Evolutionary conservation across 2,329 filamentous ascomycete species (phyloP).

Genomic region (Cladosporium sp.): DNA sequence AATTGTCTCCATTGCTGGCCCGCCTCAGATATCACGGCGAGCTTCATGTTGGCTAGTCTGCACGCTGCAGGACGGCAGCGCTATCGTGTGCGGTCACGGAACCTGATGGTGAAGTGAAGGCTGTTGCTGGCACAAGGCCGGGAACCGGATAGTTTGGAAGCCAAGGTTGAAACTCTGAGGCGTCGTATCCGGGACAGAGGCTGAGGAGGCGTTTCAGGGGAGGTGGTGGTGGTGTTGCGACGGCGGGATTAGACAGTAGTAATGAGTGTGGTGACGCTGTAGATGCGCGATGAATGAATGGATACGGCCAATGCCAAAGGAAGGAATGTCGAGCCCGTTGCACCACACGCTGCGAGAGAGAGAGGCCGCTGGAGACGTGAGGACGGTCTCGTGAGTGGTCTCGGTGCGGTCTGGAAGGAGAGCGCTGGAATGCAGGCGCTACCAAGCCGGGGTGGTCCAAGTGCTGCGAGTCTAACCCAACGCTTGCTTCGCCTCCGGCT

Average conservation of each 20-base stretch:
- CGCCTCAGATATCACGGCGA: slow-evolving; percentile 12
- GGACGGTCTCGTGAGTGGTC: neutral
- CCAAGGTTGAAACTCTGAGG: slow-evolving; percentile 4
- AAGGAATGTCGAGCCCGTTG: neutral
- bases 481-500: neutral
- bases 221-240: neutral
- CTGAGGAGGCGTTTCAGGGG: slow-evolving; percentile 8
- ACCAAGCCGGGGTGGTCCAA: neutral
- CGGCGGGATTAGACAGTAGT: slow-evolving; percentile 3
- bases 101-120: neutral
- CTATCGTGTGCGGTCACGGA: neutral
- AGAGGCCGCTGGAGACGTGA: slow-evolving; percentile 1
- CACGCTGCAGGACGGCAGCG: neutral
- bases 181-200: neutral
- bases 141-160: neutral
- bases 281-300: slow-evolving; percentile 15
- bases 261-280: slow-evolving; percentile 13
- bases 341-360: neutral
- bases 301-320: slow-evolving; percentile 16
- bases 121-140: slow-evolving; percentile 3
- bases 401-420: slow-evolving; percentile 9
- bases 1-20: slow-evolving; percentile 9
- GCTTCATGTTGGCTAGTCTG: slow-evolving; percentile 15
- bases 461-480: neutral
- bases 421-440: slow-evolving; percentile 9